These are phyloP conservation scores for Endothia cerciana DNA, from an alignment of 2,329 filamentous ascomycete genomes.

Conservation along the genomic window DNA sequence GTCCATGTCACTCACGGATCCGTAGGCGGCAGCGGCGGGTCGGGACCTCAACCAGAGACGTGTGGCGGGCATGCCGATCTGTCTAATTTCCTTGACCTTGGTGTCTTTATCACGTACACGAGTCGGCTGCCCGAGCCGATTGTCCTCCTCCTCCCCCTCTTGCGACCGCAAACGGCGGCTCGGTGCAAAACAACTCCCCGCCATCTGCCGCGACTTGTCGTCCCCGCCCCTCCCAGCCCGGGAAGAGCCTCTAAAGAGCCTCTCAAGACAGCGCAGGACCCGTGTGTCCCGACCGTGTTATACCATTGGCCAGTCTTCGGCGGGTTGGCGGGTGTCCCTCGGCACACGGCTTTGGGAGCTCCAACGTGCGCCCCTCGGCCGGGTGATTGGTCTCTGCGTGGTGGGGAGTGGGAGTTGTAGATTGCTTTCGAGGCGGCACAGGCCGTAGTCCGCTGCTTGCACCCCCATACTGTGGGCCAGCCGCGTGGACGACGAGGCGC, in stretches of 20 bases:
- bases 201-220: neutral
- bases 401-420: neutral
- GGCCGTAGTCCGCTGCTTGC: neutral
- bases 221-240: slow-evolving; percentile 1
- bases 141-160: neutral
- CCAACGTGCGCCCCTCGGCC: slow-evolving; percentile 5
- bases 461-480: too few relatives aligned
- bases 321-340: neutral
- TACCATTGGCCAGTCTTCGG: slow-evolving; percentile 22
- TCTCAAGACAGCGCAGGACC: slow-evolving; percentile 17
- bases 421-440: too few relatives aligned
- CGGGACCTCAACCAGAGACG: too few relatives aligned
- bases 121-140: too few relatives aligned
- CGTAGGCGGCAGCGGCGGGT: too few relatives aligned
- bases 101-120: too few relatives aligned
- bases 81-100: too few relatives aligned
- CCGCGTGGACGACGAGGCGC: neutral
- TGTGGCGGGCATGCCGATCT: too few relatives aligned
- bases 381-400: slow-evolving; percentile 1
- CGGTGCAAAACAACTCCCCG: neutral
- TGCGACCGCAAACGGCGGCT: neutral
- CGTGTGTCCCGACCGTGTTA: slow-evolving; percentile 25
- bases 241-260: slow-evolving; percentile 4
- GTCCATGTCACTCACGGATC: too few relatives aligned
- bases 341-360: neutral